Conservation (phyloP, 805 yeast genomes). For the Barnettozyma wickerhamii region DNA sequence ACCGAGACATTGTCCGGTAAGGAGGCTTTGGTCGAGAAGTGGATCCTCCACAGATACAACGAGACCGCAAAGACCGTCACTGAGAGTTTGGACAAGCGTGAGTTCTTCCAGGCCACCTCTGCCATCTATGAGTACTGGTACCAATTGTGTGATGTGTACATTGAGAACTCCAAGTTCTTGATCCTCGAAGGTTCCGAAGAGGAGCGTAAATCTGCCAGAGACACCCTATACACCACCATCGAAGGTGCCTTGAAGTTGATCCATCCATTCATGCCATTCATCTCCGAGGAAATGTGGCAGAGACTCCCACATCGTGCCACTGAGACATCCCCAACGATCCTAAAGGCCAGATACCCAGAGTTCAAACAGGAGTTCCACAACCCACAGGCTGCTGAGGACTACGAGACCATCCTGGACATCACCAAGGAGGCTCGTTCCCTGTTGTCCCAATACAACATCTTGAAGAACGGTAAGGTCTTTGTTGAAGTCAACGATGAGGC, state of each 20-base stretch:
- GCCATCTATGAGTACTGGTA: conserved; percentile 93
- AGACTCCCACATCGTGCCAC: conserved; percentile 84
- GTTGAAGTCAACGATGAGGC: conserved; percentile 61
- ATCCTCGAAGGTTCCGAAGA: conserved; percentile 85
- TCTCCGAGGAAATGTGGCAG: conserved; percentile 99
- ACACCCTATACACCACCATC: conserved; percentile 87
- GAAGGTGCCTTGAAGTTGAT: conserved; percentile 89
- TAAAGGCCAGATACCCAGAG: conserved; percentile 75
- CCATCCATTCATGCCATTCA: conserved; percentile 98
- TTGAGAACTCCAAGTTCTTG: conserved; percentile 92
- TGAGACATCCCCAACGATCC: conserved; percentile 68
- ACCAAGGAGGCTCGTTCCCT: conserved; percentile 91
- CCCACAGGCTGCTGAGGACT: conserved; percentile 61
- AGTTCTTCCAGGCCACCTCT: conserved; percentile 83
- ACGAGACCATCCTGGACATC: conserved; percentile 78
- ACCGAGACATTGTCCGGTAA: conserved; percentile 60
- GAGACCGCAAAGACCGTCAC: conserved; percentile 61
- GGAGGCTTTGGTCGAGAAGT: conserved; percentile 89
- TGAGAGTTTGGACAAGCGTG: conserved; percentile 72
- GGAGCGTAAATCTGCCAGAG: conserved; percentile 87
- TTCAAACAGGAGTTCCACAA: conserved; percentile 59
- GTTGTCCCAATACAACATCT: conserved; percentile 82
- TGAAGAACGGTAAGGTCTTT: conserved; percentile 82
- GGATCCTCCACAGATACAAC: conserved; percentile 89
- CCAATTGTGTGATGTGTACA: conserved; percentile 94